Conservation (phyloP, 2,329 filamentous ascomycete species). For the Boeremia exigua region DNA sequence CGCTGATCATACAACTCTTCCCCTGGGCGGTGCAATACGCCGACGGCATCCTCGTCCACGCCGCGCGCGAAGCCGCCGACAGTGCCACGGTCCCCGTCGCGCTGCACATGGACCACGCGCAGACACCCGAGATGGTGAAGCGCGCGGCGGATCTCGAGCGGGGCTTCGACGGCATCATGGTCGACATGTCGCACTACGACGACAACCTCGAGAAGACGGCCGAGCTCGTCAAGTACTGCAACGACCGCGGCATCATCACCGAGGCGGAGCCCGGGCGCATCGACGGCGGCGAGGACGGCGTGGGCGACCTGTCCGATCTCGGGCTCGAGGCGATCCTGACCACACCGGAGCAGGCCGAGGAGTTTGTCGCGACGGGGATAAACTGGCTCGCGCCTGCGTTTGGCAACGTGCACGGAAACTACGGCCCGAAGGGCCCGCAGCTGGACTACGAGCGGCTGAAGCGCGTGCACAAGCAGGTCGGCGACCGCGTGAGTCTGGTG, state of each 20-base stretch:
- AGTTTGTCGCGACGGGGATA: constrained; percentile 74
- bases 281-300: constrained; percentile 76
- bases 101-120: constrained; percentile 71
- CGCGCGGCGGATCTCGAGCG: constrained; percentile 59
- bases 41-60: constrained; percentile 54
- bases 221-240: constrained; percentile 68
- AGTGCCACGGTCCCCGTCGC: constrained; percentile 61
- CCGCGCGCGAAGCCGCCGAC: constrained; percentile 52
- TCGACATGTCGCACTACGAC: constrained; percentile 76
- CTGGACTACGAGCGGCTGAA: constrained; percentile 43
- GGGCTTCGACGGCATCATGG: constrained; percentile 50
- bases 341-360: constrained; percentile 70
- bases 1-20: constrained; percentile 75
- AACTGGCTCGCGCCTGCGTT: constrained; percentile 78
- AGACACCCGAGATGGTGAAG: constrained; percentile 67
- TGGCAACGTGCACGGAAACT: constrained; percentile 78
- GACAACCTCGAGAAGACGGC: constrained; percentile 71
- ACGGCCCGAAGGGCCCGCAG: constrained; percentile 67
- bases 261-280: constrained; percentile 76
- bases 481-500: constrained; percentile 58
- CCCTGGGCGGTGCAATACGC: constrained; percentile 76
- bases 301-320: constrained; percentile 67
- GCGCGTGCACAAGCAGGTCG: constrained; percentile 57
- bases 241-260: constrained; percentile 69
- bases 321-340: constrained; percentile 67